Base-by-base conservation (phyloP, 2,329 filamentous ascomycete genomes). In the Zarea fungicola region DNA sequence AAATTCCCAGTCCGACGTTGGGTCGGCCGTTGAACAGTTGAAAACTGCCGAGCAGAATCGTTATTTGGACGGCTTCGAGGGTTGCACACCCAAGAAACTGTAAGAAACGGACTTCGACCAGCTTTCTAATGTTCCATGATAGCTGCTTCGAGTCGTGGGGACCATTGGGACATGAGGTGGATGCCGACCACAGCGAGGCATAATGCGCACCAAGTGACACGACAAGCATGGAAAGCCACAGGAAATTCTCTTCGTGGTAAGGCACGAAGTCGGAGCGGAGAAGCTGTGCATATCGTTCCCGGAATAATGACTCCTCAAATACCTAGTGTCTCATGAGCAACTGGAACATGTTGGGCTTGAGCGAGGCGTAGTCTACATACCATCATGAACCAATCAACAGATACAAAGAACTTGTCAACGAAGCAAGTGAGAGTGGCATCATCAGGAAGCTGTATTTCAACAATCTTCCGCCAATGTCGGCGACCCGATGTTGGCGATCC, bases 331-430 rank as follows among this genome's bases (percentile, higher is more conserved):
- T 14, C 14, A 31, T 43, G 14, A 39, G 18, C 8, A 35, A 6
- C n/a, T 13, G 21, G 8, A n/a, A 14, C 4, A 21, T 9, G 2
- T 2, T 10, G 23, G 18, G 5, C 0, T 5, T 6, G 23, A 28
- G 4, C n/a, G n/a, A n/a, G 19, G 32, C 13, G 13, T 21, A 21
- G 11, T 13, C 13, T 3, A 42, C 48, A 10, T 21, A 50, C 49
- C 49, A 52, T 52, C 45, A 52, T 48, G 40, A 52, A 52, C 49
- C 49, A 52, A 28, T 52, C 49, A 14, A 52, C 45, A 4, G 49
- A 43, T 26, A 40, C 14, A 28, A 52, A 52, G 32, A 48, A 52
- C 16, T 48, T 43, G 19, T 48, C 45, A 4, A 48, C 44, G 5
- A 52, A 19, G 6, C 25, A 25, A 8, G 23, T 18, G 13, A 52